Percentiles rank a stretch among this genome's conserved stretches.
Conservation (phyloP, 768 basidiomycete species). For the Gloeostereum incarnatum region DNA sequence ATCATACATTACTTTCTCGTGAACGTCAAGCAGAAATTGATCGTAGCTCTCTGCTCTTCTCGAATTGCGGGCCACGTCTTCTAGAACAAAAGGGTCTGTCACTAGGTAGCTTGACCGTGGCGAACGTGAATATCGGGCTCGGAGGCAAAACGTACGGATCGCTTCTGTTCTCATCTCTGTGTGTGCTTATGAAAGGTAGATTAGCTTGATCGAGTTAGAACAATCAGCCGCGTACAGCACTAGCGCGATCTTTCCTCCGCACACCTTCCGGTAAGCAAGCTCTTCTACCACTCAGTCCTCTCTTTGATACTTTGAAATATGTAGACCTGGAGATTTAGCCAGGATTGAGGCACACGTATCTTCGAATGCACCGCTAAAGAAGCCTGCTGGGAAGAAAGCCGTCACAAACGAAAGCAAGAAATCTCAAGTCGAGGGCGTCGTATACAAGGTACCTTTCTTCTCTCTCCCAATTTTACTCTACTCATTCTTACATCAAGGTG, state of each 20-base stretch:
- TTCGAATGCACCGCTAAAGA: conserved; percentile 25
- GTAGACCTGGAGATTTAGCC: conserved; percentile 82
- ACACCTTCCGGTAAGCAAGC: conserved; percentile 61
- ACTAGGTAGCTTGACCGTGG: conserved; percentile 61
- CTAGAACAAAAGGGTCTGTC: conserved; percentile 88
- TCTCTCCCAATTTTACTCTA: background rate
- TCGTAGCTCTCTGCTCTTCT: conserved; percentile 66
- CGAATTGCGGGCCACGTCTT: conserved; percentile 74
- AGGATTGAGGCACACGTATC: conserved; percentile 68
- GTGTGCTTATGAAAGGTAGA: background rate
- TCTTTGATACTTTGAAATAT: conserved; percentile 2
- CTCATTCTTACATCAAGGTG: conserved; percentile 35
- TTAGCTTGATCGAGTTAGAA: conserved; percentile 80
- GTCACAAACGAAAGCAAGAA: conserved; percentile 25
- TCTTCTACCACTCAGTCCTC: conserved; percentile 5
- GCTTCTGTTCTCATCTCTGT: background rate
- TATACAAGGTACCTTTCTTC: conserved; percentile 56
- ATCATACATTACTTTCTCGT: conserved; percentile 51
- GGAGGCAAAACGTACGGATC: conserved; percentile 79
- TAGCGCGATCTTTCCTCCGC: conserved; percentile 68
- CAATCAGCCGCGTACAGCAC: conserved; percentile 74
- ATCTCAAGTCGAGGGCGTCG: conserved; percentile 62
- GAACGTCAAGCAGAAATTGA: conserved; percentile 86
- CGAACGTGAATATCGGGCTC: conserved; percentile 71
- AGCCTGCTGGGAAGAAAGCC: conserved; percentile 31